Percentiles rank a stretch among this genome's conserved stretches.
phyloP scores from a whole-genome alignment of 148 eudicot species.

The Rhododendron molle region DNA sequence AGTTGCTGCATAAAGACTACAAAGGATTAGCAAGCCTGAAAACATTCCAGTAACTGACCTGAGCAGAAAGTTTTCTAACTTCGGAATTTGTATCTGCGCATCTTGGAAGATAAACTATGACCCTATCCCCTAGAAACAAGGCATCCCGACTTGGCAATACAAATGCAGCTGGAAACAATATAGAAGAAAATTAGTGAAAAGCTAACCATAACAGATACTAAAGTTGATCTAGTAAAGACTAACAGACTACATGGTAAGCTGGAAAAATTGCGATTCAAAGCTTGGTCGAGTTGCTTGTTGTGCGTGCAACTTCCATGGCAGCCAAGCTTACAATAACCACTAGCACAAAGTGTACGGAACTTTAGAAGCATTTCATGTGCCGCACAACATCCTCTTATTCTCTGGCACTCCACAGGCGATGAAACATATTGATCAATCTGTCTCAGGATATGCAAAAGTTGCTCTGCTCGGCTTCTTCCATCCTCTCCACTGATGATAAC shows the following conservation, averaged over 20 bases:
- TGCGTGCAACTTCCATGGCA: conserved; percentile 82
- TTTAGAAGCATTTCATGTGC: conserved; percentile 78
- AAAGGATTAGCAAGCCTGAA: background rate
- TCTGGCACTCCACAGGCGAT: conserved; percentile 81
- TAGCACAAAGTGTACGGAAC: conserved; percentile 72
- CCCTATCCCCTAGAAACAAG: conserved; percentile 87
- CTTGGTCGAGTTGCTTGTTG: conserved; percentile 59
- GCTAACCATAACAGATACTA: background rate
- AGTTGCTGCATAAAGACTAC: background rate
- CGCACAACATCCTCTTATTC: conserved; percentile 87
- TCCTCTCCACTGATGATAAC: conserved; percentile 84
- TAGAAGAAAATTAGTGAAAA: background rate
- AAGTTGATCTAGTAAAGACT: background rate
- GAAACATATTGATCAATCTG: conserved; percentile 87
- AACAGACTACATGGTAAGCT: conserved; percentile 66
- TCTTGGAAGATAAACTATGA: conserved; percentile 86
- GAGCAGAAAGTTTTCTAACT: conserved; percentile 82
- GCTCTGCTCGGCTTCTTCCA: conserved; percentile 96
- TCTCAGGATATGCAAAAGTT: conserved; percentile 78
- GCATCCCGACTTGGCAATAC: conserved; percentile 93
- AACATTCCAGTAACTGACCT: conserved; percentile 42
- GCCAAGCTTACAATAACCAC: conserved; percentile 83
- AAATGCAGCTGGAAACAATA: conserved; percentile 65
- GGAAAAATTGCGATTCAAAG: conserved; percentile 42
- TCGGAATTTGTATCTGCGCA: conserved; percentile 88